Base-by-base conservation (phyloP, 2,329 filamentous ascomycete genomes). In the Dactylonectria estremocensis region DNA sequence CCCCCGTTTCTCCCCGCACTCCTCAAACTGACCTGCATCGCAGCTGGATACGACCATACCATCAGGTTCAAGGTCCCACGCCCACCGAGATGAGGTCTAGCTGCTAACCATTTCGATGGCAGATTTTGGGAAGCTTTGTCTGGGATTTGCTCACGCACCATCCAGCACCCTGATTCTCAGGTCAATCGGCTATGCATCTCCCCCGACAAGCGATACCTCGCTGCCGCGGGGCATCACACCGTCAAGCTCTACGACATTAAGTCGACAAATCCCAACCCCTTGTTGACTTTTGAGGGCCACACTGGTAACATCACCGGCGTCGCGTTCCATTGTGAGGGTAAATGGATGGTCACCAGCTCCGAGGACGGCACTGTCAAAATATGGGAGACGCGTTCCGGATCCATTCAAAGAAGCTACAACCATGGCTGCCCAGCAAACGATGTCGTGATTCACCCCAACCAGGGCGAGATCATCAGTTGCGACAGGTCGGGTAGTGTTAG, bases 221-320 rank as follows among this genome's bases (percentile, higher is more conserved):
- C 95, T 37, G 95, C 94, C n/a, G 88, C 89, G 8, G 88, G 89
- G 74, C 88, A 92, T 79, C 89, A 95, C 81, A 95, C 93, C 58
- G 94, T 99, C 78, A 98, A 98, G 84, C 93, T 99, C 66, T 99
- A 97, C 85, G 96, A 99, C 78, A 97, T 98, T 85, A 97, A 97
- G 79, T 97, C 95, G 16, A 95, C 94, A n/a, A 98, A 98, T 77
- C 95, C 96, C 2, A 96, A 95, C 72, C 93, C 96, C 1, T 88
- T 98, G 24, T 90, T 98, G 77, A 95, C 93, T 20, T 98, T 99
- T 77, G 95, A 98, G 79, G 96, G 96, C 48, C 96, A 99, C 83
- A 96, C 94, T 13, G 94, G 92, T 73, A 99, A 99, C 77, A 92
- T 99, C 79, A 99, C 96, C 0, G 96, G 96, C 49, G 93, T 99